Evolutionary conservation across 441 rosid genomes (phyloP).

Genomic region (Populus trichocarpa): DNA sequence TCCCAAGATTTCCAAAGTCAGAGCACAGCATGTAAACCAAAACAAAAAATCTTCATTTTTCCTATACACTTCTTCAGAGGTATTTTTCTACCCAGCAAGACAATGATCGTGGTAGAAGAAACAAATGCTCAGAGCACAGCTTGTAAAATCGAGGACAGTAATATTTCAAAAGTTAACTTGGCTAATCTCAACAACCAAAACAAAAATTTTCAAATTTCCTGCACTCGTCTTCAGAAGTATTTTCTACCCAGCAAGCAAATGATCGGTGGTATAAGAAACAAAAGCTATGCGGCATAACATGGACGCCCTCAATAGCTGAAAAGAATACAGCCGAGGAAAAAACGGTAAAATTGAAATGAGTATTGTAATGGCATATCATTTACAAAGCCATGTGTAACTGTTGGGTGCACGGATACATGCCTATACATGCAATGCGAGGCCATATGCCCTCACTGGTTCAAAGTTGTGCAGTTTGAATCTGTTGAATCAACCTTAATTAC

Average conservation of each 20-base stretch:
- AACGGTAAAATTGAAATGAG: slow-evolving; percentile 11
- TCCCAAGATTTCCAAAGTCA: background rate
- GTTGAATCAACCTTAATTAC: slow-evolving; percentile 56
- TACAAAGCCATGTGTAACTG: slow-evolving; percentile 5
- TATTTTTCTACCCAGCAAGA: background rate
- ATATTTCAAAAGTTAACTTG: background rate
- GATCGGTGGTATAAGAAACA: background rate
- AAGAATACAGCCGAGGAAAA: background rate
- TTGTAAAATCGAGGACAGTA: background rate
- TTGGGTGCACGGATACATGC: slow-evolving; percentile 12
- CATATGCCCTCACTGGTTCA: slow-evolving; percentile 15
- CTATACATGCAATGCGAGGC: slow-evolving; percentile 5
- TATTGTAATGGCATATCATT: slow-evolving; percentile 5
- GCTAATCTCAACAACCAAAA: background rate
- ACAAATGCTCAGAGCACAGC: background rate
- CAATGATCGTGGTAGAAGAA: background rate
- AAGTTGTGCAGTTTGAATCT: slow-evolving; percentile 32
- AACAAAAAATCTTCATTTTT: background rate
- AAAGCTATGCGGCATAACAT: background rate
- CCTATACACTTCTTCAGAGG: background rate
- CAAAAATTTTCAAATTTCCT: background rate
- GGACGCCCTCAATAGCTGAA: background rate
- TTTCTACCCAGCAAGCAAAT: background rate
- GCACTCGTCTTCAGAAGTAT: background rate
- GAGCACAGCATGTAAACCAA: background rate